Base-by-base conservation (phyloP, 345 rosid genomes). In the Noccaea bulbosa region DNA sequence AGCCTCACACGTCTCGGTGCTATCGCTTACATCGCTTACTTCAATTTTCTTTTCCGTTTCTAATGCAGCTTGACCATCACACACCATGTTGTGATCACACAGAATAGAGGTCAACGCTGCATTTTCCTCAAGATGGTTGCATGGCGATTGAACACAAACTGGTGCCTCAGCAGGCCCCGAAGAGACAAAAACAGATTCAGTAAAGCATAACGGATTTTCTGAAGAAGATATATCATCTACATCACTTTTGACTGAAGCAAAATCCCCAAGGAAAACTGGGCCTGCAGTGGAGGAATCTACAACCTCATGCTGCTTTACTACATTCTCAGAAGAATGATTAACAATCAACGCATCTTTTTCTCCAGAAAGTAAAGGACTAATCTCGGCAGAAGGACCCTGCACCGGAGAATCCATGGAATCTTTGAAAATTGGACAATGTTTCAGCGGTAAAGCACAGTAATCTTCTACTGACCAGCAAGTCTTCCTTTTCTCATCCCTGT, bases 11-110 rank as follows among this genome's bases (percentile, higher is more conserved):
- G 46, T 70, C 57, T 53, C 73, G 51, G 65, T 14, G 61, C 22
- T 74, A 8, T 43, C 22, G 35, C 53, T 59, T 50, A 71, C 14
- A 8, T 43, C 15, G 35, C 53, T 59, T 50, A 71, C 14, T 49
- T 76, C 65, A 55, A 32, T 68, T 69, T 61, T 49, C 69, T 11
- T 49, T 12, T 76, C 80, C 37, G 52, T 27, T 68, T 59, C 71
- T 47, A 57, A 45, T 20, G 71, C 57, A 69, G 74, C 65, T 65
- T 78, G 76, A 67, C 56, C 71, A 58, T 64, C 81, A 65, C 62
- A 59, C 64, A 70, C 70, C 45, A 68, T 49, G 66, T 53, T 75
- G 65, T 71, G 64, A 30, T 56, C 73, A 76, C 57, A 22, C 48
- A 33, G 59, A 45, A 60, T 30, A 53, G 57, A 53, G 63, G 58